Conservation (phyloP, 495 filamentous ascomycete species). For the Xylaria longipes region DNA sequence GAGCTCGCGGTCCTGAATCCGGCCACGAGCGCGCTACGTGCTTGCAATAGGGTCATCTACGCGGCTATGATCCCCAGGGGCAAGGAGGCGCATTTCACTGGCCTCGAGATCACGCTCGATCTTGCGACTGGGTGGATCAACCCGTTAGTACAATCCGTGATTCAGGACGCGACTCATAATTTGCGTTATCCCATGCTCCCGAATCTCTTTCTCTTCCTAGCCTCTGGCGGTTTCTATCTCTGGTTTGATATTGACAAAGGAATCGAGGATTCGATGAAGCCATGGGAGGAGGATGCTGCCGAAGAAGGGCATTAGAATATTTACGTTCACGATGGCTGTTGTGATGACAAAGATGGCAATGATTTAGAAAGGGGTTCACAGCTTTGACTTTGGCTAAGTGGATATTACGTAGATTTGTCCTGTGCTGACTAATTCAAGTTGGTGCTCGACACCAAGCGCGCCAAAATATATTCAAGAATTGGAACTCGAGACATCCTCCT, state of each 20-base stretch:
- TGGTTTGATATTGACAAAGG: constrained; percentile 36
- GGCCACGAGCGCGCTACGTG: constrained; percentile 30
- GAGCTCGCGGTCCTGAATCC: constrained; percentile 33
- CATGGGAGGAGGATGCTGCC: constrained; percentile 16
- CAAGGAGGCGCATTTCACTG: constrained; percentile 37
- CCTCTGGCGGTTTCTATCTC: constrained; percentile 26
- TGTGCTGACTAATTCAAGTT: too few species aligned
- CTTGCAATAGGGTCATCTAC: constrained; percentile 36
- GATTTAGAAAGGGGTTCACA: neutral
- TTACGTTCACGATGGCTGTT: neutral
- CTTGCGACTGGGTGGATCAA: constrained; percentile 39
- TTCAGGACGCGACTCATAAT: constrained; percentile 36
- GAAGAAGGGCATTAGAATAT: constrained; percentile 10
- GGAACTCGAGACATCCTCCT: too few species aligned
- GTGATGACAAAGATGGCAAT: neutral
- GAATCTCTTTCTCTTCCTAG: constrained; percentile 34
- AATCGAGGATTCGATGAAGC: constrained; percentile 34
- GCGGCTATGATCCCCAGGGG: constrained; percentile 32
- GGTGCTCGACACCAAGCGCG: too few species aligned
- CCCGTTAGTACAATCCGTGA: constrained; percentile 33
- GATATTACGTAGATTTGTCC: constrained; percentile 1
- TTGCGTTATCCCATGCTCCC: constrained; percentile 36
- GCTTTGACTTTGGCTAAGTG: neutral
- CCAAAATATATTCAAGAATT: too few species aligned
- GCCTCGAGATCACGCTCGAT: constrained; percentile 35